phyloP scores from a whole-genome alignment of 2,329 filamentous ascomycete species.

The Fusarium virguliforme region DNA sequence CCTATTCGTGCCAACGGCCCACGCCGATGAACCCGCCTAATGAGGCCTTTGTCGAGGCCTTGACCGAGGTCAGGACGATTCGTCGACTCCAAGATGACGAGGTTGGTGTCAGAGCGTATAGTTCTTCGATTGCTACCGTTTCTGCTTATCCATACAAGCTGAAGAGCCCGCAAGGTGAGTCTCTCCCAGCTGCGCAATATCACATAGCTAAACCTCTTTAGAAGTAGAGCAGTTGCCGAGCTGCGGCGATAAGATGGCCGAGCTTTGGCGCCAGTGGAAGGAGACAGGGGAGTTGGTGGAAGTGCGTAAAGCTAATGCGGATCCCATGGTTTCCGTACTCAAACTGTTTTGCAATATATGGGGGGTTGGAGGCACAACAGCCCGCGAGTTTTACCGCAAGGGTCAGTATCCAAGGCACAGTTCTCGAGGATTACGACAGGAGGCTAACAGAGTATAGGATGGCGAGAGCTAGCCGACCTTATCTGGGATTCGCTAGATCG shows the following conservation, averaged over 20 bases:
- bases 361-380: conserved; percentile 90
- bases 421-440: background rate
- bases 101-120: conserved; percentile 88
- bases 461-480: conserved; percentile 89
- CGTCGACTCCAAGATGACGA: conserved; percentile 81
- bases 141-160: conserved; percentile 81
- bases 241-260: conserved; percentile 84
- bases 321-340: conserved; percentile 76
- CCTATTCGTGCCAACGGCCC: conserved; percentile 85
- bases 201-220: conserved; percentile 39
- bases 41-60: conserved; percentile 78
- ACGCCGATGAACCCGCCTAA: conserved; percentile 82
- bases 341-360: conserved; percentile 86
- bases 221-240: conserved; percentile 77
- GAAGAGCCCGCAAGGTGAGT: conserved; percentile 60
- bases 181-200: background rate
- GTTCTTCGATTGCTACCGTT: conserved; percentile 85
- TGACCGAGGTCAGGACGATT: conserved; percentile 81
- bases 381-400: conserved; percentile 84
- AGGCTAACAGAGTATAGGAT: conserved; percentile 63
- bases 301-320: conserved; percentile 73
- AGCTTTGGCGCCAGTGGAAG: conserved; percentile 83
- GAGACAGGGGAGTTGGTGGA: conserved; percentile 74
- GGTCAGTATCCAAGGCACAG: conserved; percentile 51
- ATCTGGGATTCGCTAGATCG: conserved; percentile 83